Evolutionary conservation across 305 asterid species (phyloP), one percentile per base, ranked within the genome.

Genomic region (Fraxinus sp.): DNA sequence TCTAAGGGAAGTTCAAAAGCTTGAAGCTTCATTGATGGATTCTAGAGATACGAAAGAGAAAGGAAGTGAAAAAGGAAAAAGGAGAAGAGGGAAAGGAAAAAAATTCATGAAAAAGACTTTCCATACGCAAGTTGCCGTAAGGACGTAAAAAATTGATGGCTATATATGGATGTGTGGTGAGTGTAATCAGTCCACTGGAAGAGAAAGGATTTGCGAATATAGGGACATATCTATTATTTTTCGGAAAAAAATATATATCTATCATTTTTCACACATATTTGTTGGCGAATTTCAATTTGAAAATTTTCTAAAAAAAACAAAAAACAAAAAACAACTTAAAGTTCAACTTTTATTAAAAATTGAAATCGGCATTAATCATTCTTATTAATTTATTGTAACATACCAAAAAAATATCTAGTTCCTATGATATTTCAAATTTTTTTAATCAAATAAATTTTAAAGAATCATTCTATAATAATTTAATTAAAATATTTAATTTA

Each of bases 11-110:
- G 88, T 22, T 88, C 89, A 24, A 87, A 70, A 72, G 81, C 79
- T 28, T 89, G 91, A 4, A 82, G 80, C 85, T 85, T 89, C 93
- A 89, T 87, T 37, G n/a, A 79, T 18, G 35, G 74, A 22, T 81
- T 70, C 33, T 77, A 7, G 33, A 59, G 71, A 36, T 46, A 46
- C 18, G 18, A 13, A 46, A 46, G 18, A 66, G 66, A 33, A 49
- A 76, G n/a, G 26, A 76, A 46, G 41, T 22, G 2, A 11, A 59
- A 20, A 37, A 46, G 44, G 44, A 44, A 59, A 76, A 10, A 71
- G 35, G 22, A 32, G 81, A 76, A 20, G 74, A 41, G 30, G 68
- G n/a, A 52, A 57, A 8, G 49, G 41, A 36, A 36, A 13, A 44
- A 46, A 46, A 80, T 39, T 81, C 59, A 62, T 77, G 41, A 78